phyloP scores from a whole-genome alignment of 805 yeast genomes.

The Candida andamanensis region DNA sequence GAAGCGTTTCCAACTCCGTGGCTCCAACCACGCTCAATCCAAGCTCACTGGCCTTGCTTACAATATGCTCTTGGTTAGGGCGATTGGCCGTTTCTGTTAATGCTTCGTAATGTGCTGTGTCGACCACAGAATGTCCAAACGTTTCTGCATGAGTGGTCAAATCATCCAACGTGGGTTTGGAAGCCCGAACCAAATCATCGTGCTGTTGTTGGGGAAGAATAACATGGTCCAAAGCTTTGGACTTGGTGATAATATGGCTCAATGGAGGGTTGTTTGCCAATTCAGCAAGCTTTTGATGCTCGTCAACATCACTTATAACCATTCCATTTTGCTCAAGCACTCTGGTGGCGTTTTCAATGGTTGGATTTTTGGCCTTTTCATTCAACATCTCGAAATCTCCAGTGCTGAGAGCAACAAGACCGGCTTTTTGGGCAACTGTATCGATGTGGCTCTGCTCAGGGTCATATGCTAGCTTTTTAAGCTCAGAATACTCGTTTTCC shows the following conservation, averaged over 20 bases:
- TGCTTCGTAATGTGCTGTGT: constrained; percentile 17
- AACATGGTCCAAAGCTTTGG: constrained; percentile 6
- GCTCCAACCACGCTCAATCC: constrained; percentile 1
- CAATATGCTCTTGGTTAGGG: constrained; percentile 14
- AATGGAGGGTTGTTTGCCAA: constrained; percentile 11
- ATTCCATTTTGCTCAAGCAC: constrained; percentile 15
- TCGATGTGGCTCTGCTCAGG: constrained; percentile 16
- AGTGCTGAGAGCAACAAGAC: constrained; percentile 12
- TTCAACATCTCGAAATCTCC: constrained; percentile 5
- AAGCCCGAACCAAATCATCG: constrained; percentile 8
- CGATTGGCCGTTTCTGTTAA: constrained; percentile 10
- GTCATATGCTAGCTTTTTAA: constrained; percentile 17
- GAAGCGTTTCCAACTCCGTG: constrained; percentile 2
- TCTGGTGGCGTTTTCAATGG: constrained; percentile 15
- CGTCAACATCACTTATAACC: constrained; percentile 11
- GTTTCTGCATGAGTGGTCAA: constrained; percentile 20
- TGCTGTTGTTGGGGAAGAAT: constrained; percentile 9
- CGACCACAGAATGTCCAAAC: constrained; percentile 13
- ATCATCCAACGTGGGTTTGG: constrained; percentile 24
- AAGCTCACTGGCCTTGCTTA: constrained; percentile 15
- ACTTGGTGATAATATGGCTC: constrained; percentile 13
- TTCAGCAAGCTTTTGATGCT: constrained; percentile 12
- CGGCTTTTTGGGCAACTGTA: constrained; percentile 11
- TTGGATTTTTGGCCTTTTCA: constrained; percentile 5
- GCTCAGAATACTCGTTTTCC: constrained; percentile 10